Conservation (phyloP, 116 monocot species). For the Cymodocea nodosa region DNA sequence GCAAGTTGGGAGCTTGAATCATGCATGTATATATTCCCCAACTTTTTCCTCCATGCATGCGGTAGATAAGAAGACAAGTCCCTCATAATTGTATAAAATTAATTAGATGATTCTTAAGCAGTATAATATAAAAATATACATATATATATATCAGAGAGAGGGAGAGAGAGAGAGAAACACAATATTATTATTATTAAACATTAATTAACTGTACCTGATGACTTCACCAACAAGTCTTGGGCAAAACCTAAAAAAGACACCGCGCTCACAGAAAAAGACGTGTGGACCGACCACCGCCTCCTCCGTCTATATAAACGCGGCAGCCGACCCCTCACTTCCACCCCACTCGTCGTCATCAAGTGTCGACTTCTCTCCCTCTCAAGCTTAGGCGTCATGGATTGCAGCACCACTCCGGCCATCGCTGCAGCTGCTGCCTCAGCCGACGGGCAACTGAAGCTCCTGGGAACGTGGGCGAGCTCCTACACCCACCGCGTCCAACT, state of each 20-base stretch:
- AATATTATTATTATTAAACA: too few species aligned
- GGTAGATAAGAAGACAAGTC: too few species aligned
- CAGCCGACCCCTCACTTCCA: background rate
- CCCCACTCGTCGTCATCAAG: background rate
- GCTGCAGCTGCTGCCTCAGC: background rate
- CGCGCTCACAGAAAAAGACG: background rate
- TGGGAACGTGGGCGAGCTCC: slow-evolving; percentile 77
- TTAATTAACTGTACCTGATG: too few species aligned
- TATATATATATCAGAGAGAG: too few species aligned
- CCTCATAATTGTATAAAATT: too few species aligned
- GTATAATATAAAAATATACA: too few species aligned
- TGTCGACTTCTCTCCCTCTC: background rate
- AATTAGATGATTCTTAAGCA: too few species aligned
- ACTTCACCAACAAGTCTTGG: background rate
- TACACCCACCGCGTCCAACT: slow-evolving; percentile 89
- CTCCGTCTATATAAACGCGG: background rate
- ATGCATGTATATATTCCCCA: too few species aligned
- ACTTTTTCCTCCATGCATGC: too few species aligned
- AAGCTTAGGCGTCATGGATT: background rate
- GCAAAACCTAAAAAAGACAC: too few species aligned
- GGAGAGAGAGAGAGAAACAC: too few species aligned
- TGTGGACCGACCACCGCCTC: background rate
- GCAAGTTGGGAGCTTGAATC: too few species aligned
- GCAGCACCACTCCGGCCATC: background rate
- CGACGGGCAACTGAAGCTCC: slow-evolving; percentile 26